Base-by-base conservation (phyloP, 2,329 filamentous ascomycete species). In the Beauveria rudraprayagi region DNA sequence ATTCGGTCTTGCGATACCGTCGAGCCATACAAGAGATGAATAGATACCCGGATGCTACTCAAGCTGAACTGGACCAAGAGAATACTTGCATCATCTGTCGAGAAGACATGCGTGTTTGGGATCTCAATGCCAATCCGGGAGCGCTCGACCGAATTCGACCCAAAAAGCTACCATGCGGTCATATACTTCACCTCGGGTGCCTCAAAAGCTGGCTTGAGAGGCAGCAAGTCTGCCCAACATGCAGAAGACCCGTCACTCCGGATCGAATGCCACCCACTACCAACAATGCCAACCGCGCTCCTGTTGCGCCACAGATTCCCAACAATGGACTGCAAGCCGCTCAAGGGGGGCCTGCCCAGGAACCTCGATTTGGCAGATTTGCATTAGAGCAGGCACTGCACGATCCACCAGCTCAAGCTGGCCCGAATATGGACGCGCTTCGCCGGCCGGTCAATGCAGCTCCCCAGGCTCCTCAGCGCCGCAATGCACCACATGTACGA, bases 31-130 rank as follows among this genome's bases (percentile, higher is more conserved):
- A 89, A 66, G 91, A 97, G 71, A 97, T 99, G 92, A 94, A 96
- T 70, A 84, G 85, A 63, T 97, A 97, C 71, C 89, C 90, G 5
- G 94, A 99, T 71, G 94, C 94, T 1, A 96, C 90, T 1, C 81
- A 84, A 2, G 91, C 95, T 66, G 93, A 99, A 66, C 84, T 99
- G 26, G 79, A 81, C 30, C 83, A 90, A 54, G 93, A 97, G 71
- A 91, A 95, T 69, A 95, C 94, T 3, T 99, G 94, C 73, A 99
- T 99, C 67, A 96, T 99, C 60, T 99, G 94, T 73, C 86, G 94
- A 63, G 94, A 99, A 72, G 91, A 95, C 65, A 99, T 99, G 94
- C 84, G 85, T 40, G 86, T 88, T 1, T 96, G 91, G 90, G 75
- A 83, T 62, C 76, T 79, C 0, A 70, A 65, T 5, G 72, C 75